Evolutionary conservation across 305 asterid species (phyloP), one percentile per base, ranked within the genome.

Genomic region (Fraxinus dipetala): DNA sequence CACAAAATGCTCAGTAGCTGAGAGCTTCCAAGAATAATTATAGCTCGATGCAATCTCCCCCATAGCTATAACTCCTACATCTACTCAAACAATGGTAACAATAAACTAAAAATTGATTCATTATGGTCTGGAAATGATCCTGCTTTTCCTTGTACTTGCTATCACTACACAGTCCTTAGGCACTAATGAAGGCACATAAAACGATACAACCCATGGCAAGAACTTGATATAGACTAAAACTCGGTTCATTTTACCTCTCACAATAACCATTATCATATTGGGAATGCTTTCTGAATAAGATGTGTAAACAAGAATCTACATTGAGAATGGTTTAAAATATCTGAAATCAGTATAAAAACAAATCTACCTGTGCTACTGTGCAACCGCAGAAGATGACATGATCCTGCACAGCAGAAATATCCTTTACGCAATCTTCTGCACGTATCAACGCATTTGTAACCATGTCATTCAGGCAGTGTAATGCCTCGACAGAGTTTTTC

Each of bases 401-500:
- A 89, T 94, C 93, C 43, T 82, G 87, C 87, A 94, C 86, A 83
- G 76, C 89, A 81, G 92, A 86, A 95, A 93, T 88, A 87, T 90
- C 91, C 13, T 77, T 90, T 83, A 96, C 88, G 88, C 93, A 91
- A 83, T 94, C 98, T 88, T 94, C 98, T 13, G 86, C 91, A 85
- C 92, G 99, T 30, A 73, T 1, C 82, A 93, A 87, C 85, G 97
- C 95, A 87, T 96, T 91, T 83, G 99, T 92, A 85, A 94, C 92
- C 99, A 96, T 96, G 79, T 94, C 99, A 88, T 96, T 96, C 84
- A 94, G 89, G 90, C 98, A 96, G 76, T 94, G 97, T 79, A 96
- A 95, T 38, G 98, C 98, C 88, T 94, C 90, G 81, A 79, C 92
- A 31, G 99, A 94, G 87, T 94, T 94, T 65, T 94, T 93, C 89